Evolutionary conservation across 2,329 filamentous ascomycete genomes (phyloP).

Genomic region (Fusarium sp.): DNA sequence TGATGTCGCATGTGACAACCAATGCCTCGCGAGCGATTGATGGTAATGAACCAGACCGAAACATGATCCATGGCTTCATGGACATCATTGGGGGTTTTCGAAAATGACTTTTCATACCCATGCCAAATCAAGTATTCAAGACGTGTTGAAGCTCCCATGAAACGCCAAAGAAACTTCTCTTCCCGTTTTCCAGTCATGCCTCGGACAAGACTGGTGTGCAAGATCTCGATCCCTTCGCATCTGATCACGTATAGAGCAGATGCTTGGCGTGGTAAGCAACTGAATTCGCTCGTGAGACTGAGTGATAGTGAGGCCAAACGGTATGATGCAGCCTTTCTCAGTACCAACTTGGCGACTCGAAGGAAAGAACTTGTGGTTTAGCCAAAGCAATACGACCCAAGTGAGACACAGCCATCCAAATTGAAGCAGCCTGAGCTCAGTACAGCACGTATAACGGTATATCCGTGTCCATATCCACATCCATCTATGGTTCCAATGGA

Average conservation of each 20-base stretch:
- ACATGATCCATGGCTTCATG: constrained; percentile 12
- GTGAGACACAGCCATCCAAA: constrained; percentile 9
- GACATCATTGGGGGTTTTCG: not conserved
- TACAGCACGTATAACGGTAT: not conserved
- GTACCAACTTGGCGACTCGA: not conserved
- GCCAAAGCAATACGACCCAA: not conserved
- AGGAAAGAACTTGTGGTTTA: not conserved
- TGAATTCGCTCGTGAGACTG: not conserved
- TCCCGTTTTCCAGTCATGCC: not conserved
- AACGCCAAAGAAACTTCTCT: not conserved
- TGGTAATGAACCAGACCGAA: not conserved
- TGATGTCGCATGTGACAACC: constrained; percentile 27
- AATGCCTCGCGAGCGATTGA: not conserved
- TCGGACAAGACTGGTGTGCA: not conserved
- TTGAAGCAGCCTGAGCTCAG: not conserved
- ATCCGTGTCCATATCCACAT: constrained; percentile 16
- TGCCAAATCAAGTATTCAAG: not conserved
- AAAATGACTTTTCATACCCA: not conserved
- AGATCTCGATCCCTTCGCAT: not conserved
- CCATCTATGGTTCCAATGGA: constrained; percentile 10
- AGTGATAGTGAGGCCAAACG: not conserved
- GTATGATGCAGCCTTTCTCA: not conserved
- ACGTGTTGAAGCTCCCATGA: constrained; percentile 1
- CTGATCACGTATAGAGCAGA: not conserved
- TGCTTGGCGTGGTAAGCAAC: not conserved